Evolutionary conservation across 2,329 filamentous ascomycete species (phyloP).

Genomic region (Aspergillus brasiliensis): DNA sequence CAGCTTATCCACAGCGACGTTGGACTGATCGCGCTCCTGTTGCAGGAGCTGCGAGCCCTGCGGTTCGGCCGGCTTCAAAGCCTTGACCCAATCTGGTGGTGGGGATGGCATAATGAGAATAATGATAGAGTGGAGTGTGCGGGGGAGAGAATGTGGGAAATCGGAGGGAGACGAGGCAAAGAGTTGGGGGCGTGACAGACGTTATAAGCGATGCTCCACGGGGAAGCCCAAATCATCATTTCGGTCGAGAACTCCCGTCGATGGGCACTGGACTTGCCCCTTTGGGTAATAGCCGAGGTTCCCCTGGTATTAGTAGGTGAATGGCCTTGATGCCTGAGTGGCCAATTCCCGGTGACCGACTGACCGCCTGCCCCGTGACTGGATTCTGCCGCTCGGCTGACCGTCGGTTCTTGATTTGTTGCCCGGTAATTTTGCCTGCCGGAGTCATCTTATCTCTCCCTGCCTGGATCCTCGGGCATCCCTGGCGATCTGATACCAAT

Average conservation of each 20-base stretch:
- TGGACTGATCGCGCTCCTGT: constrained; percentile 68
- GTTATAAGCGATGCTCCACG: constrained; percentile 8
- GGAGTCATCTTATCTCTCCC: neutral
- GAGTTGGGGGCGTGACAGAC: neutral
- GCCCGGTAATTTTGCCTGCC: too few species aligned
- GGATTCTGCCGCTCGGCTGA: too few species aligned
- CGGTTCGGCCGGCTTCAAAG: constrained; percentile 65
- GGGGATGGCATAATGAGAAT: constrained; percentile 38
- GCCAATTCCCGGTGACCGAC: neutral
- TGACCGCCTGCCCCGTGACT: neutral
- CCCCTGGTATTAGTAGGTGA: neutral
- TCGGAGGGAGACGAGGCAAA: neutral
- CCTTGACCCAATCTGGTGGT: constrained; percentile 66
- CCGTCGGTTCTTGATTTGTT: too few species aligned
- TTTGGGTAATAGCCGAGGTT: constrained; percentile 29
- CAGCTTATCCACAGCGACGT: constrained; percentile 67
- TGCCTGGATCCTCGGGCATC: neutral
- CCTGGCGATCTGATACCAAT: too few species aligned
- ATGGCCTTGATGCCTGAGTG: constrained; percentile 10
- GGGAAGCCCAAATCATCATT: neutral
- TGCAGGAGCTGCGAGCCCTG: constrained; percentile 70
- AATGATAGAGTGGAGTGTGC: neutral
- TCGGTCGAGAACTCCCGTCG: constrained; percentile 5
- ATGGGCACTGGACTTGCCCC: constrained; percentile 11
- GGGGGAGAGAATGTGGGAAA: constrained; percentile 4